Evolutionary conservation across 805 yeast genomes (phyloP), one percentile per base, ranked within the genome.

Genomic region (Cephaloascus fragrans): DNA sequence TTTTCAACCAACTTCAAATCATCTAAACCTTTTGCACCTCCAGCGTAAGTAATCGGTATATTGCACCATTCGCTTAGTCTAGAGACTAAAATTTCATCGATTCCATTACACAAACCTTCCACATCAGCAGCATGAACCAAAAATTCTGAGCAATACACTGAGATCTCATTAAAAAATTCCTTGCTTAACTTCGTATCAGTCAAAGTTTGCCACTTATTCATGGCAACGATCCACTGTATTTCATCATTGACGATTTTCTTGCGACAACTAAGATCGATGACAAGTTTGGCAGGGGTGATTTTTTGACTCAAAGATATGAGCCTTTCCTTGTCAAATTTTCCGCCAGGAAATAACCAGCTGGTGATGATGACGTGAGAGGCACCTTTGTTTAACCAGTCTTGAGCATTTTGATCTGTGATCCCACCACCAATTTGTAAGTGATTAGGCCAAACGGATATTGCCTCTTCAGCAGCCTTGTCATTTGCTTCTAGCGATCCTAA

Each of bases 111-210:
- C 15, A 93, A 67, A 0, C 99, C 99, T 60, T 93, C 99, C 3
- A 93, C 97, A 59, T 93, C 98, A 0, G 98, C 99, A 3, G 98
- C 98, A 62, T 93, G 99, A 15, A 93, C 81, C 39, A 93, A 63
- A 52, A 90, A 85, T 61, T 93, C 98, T 46, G 77, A 73, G 50
- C 97, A 86, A 59, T 81, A 85, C 37, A 65, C 40, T 6, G 80
- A 60, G 32, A 93, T 67, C 36, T 58, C 43, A 3, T 49, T 54
- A 42, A 93, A 71, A 19, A 83, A 71, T 19, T 71, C 73, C 37
- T 58, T 55, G 37, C 65, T 66, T 39, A 93, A 64, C 40, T 62
- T 71, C 35, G 79, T 69, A 32, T 71, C 70, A 0, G 99, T 93
- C 20, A 89, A 59, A 0, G 89, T 83, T 56, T 89, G 97, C 99